These are phyloP conservation scores for Boletus sp. DNA, from an alignment of 768 basidiomycete genomes.

Conservation along the genomic window DNA sequence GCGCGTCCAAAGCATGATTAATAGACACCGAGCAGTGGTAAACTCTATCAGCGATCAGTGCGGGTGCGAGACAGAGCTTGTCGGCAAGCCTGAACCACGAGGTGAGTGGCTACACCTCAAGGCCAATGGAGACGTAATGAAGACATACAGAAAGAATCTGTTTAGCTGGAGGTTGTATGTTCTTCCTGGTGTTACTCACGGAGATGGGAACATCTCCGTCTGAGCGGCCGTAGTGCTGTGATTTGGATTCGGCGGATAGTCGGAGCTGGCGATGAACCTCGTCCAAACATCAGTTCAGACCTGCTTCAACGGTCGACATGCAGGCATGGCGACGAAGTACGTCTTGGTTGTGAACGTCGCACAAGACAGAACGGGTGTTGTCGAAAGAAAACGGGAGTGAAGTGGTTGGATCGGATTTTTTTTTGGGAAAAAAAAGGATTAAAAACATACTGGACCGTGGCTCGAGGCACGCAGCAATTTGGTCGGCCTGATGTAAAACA, in stretches of 20 bases:
- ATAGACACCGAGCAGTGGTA: slow-evolving; percentile 2
- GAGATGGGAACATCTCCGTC: background rate
- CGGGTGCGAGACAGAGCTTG: background rate
- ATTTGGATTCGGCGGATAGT: background rate
- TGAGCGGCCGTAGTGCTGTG: slow-evolving; percentile 3
- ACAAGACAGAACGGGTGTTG: background rate
- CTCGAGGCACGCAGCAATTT: background rate
- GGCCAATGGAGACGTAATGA: background rate
- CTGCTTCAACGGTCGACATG: background rate
- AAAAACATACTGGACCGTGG: background rate
- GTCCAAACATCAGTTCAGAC: background rate
- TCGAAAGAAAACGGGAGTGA: background rate
- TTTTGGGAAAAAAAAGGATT: background rate
- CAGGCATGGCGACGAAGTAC: background rate
- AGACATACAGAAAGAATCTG: background rate
- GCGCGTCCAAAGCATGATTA: background rate
- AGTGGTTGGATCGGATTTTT: background rate
- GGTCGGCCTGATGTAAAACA: background rate
- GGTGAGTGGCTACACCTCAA: background rate
- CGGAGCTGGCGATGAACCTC: background rate
- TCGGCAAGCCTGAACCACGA: background rate
- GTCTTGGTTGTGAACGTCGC: background rate
- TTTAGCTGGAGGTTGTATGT: background rate
- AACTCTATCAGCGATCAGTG: background rate
- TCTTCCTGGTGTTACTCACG: background rate